These are phyloP conservation scores for Nothophoma quercina DNA, from an alignment of 2,329 filamentous ascomycete species.

Conservation along the genomic window DNA sequence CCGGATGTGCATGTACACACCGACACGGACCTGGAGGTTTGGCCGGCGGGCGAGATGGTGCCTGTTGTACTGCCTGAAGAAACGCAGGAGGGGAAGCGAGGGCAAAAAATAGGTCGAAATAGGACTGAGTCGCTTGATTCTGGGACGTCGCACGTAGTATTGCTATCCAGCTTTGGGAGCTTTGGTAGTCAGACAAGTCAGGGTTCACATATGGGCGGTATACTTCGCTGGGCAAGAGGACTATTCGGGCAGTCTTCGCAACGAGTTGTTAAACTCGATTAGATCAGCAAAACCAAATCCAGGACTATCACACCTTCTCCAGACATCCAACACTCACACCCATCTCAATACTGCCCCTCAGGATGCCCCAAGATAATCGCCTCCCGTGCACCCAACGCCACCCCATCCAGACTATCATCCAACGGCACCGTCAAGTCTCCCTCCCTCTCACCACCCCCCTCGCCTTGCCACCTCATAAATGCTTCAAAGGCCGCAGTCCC, in stretches of 20 bases:
- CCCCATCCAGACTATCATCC: constrained; percentile 22
- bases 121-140: too few species aligned
- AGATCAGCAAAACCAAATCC: neutral
- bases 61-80: neutral
- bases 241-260: too few species aligned
- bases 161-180: too few species aligned
- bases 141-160: too few species aligned
- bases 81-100: neutral
- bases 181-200: too few species aligned
- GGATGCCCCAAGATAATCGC: constrained; percentile 35
- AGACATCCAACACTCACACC: neutral
- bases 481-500: constrained; percentile 41
- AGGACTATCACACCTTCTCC: too few species aligned
- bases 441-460: constrained; percentile 24
- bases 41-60: neutral
- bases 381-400: constrained; percentile 27
- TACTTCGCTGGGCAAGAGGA: too few species aligned
- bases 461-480: constrained; percentile 38
- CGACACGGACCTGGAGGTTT: neutral
- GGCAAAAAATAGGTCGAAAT: too few species aligned
- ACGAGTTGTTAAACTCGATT: neutral
- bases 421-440: constrained; percentile 33
- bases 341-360: constrained; percentile 14
- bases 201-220: too few species aligned
- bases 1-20: too few species aligned